Evolutionary conservation across 768 basidiomycete species (phyloP), one percentile per base, ranked within the genome.

Genomic region (Gyrodon lividus): DNA sequence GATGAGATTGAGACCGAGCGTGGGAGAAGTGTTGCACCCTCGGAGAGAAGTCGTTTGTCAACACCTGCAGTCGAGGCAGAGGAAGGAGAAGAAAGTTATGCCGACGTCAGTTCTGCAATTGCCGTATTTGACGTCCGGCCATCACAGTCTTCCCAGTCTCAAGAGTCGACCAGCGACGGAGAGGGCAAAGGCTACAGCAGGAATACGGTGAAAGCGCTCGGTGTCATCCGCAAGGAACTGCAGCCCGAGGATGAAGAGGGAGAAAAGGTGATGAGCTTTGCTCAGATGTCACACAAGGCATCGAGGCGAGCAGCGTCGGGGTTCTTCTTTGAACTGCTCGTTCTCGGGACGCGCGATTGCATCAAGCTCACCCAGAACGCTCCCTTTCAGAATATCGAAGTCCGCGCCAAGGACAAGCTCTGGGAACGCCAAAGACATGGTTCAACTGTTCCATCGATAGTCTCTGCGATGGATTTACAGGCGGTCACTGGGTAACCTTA

Each of bases 311-410:
- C 94, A 12, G 93, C 96, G 1, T 84, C 96, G 1, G 86, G 92
- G 2, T 98, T 99, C 77, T 99, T 99, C 78, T 99, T 99, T 66
- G 97, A 99, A 69, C 72, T 98, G 30, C 84, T 99, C 24, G 92
- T 98, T 2, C 82, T 99, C 1, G 87, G 92, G 9, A 98, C 96
- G 4, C 86, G 91, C 30, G 95, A 98, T 67, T 93, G 89, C 64
- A 75, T 99, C 59, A 83, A 88, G 59, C 70, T 99, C 39, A 72
- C 82, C 6, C 97, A 99, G 67, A 61, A 66, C 5, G 74, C 74
- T 7, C 74, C 92, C 0, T 97, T 92, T 63, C 88, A 85, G 55
- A 92, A 96, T 69, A 97, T 98, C 51, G 81, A 88, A 61, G 75
- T 98, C 28, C 72, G 77, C 9, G 86, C 84, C 23, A 96, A 93